These are phyloP conservation scores for Allomyces arbusculus DNA, from an alignment of 192 early-diverging fungal genomes.

Conservation along the genomic window DNA sequence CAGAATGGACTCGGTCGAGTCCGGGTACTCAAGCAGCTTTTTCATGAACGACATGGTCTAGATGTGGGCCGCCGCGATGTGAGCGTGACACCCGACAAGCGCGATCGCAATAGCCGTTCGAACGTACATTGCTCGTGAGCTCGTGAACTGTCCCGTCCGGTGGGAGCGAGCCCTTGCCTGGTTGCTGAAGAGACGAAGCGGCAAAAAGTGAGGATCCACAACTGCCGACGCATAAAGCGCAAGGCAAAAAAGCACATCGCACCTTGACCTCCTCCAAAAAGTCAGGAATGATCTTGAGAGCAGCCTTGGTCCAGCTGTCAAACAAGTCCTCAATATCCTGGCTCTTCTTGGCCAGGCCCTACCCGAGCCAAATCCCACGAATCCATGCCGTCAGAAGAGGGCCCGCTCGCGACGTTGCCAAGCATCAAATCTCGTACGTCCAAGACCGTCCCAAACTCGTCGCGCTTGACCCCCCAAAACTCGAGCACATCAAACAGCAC, in stretches of 20 bases:
- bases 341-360: not conserved
- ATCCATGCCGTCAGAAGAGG: not conserved
- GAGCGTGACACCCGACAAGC: too few species aligned
- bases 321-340: not conserved
- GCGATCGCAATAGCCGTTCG: too few species aligned
- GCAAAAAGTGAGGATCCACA: not conserved
- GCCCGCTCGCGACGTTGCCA: too few species aligned
- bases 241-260: too few species aligned
- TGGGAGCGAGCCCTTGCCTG: not conserved
- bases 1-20: not conserved
- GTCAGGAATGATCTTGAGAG: not conserved
- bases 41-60: not conserved
- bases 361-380: not conserved
- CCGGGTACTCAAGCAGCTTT: not conserved
- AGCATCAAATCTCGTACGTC: not conserved
- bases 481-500: not conserved
- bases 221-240: not conserved
- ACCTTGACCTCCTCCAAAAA: not conserved
- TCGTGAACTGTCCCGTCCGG: not conserved
- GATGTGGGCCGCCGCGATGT: too few species aligned
- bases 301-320: not conserved
- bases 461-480: not conserved
- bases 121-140: not conserved
- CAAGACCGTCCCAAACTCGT: not conserved
- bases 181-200: not conserved